These are phyloP conservation scores for Forsythia viridissima DNA, from an alignment of 257 asterid genomes.

Conservation along the genomic window DNA sequence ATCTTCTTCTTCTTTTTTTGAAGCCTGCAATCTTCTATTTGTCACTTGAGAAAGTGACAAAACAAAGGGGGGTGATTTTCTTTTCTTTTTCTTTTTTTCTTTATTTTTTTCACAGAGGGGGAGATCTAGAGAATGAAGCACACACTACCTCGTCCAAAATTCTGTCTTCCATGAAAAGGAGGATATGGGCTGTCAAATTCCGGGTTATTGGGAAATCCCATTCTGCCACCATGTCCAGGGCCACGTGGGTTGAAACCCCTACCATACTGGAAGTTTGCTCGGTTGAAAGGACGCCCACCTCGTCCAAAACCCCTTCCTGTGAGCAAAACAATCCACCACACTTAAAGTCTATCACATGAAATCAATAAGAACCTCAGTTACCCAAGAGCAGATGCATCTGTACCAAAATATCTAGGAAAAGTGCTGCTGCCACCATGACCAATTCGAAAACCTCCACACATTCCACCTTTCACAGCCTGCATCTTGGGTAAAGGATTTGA, in stretches of 20 bases:
- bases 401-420: slow-evolving; percentile 35
- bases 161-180: slow-evolving; percentile 43
- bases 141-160: slow-evolving; percentile 48
- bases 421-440: slow-evolving; percentile 38
- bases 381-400: slow-evolving; percentile 5
- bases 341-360: neutral
- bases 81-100: no score
- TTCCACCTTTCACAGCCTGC: slow-evolving; percentile 68
- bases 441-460: slow-evolving; percentile 61
- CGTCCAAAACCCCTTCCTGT: slow-evolving; percentile 52
- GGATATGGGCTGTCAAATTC: slow-evolving; percentile 38
- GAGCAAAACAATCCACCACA: slow-evolving; percentile 20
- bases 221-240: slow-evolving; percentile 44
- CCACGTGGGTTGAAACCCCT: slow-evolving; percentile 41
- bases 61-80: neutral
- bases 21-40: neutral
- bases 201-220: slow-evolving; percentile 33
- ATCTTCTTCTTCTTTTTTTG: neutral
- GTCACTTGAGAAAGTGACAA: neutral
- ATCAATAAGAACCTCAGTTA: slow-evolving; percentile 3
- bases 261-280: slow-evolving; percentile 35
- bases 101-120: neutral
- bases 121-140: neutral
- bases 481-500: slow-evolving; percentile 66
- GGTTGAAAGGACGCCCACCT: slow-evolving; percentile 44